Base-by-base conservation (phyloP, 108 stramenopile species). In the Mediolabrus comicus region DNA sequence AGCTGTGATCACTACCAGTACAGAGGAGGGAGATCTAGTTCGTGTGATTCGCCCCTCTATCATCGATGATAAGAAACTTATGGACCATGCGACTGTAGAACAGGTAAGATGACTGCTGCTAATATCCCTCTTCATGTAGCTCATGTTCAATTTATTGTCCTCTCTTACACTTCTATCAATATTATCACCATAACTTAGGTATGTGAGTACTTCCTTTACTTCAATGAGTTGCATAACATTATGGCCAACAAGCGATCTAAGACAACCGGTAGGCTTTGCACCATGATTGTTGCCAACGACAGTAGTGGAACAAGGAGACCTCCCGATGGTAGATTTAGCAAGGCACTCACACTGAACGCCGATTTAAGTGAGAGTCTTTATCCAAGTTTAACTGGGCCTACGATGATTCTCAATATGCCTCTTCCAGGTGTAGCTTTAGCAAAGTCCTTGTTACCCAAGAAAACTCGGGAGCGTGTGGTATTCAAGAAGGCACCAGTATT, bases 341-440 rank as follows among this genome's bases (percentile, higher is more conserved):
- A 80, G 57, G 79, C 79, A 0, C 57, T 80, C 28, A 80, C 79
- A 14, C 65, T 69, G 36, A 71, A 62, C 7, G 65, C 62, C 35
- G 72, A 80, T 36, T 69, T 71, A 17, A 75, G 76, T 59, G 79
- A 80, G 59, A 57, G 51, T 59, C 63, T 80, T 2, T 80, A 80
- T 32, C 79, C 79, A 2, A 75, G 74, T 30, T 62, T 80, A 11
- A 74, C 79, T 2, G 79, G 79, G 0, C 74, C 79, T 3, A 80
- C 79, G 1, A 80, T 80, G 79, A 80, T 80, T 32, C 55, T 75
- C 34, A 80, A 80, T 25, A 57, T 80, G 36, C 79, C 79, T 9
- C 57, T 80, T 80, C n/a, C 79, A 80, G 53, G 79, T 67, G 3
- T 80, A 75, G 31, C 74, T 80, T 27, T 74, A 74, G 8, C 57